Evolutionary conservation across 257 asterid species (phyloP).

Genomic region (Voacanga thouarsii): DNA sequence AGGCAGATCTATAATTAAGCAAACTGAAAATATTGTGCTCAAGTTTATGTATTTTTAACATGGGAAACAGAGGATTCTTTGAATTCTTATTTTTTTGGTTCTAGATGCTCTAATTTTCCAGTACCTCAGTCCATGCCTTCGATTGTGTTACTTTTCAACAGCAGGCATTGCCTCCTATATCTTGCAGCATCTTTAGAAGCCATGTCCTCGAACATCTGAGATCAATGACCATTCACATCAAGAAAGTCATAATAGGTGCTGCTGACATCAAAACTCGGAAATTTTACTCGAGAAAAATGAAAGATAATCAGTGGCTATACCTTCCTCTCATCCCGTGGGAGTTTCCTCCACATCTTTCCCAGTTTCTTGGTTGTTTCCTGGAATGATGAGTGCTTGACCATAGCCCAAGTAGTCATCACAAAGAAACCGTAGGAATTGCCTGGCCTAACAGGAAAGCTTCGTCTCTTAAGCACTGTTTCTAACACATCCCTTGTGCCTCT

Average conservation of each 20-base stretch:
- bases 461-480: not conserved
- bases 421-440: constrained; percentile 35
- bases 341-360: constrained; percentile 29
- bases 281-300: not conserved
- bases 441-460: constrained; percentile 28
- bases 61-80: too few species aligned
- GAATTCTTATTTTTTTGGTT: not conserved
- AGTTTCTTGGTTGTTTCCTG: constrained; percentile 33
- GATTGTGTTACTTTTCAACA: too few species aligned
- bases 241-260: not conserved
- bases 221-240: not conserved
- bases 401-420: constrained; percentile 32
- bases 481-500: not conserved
- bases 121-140: too few species aligned
- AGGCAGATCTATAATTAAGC: too few species aligned
- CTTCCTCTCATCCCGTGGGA: constrained; percentile 26
- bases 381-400: constrained; percentile 29
- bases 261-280: not conserved
- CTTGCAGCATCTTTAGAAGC: too few species aligned
- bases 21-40: not conserved
- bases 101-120: not conserved
- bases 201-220: too few species aligned
- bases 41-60: too few species aligned
- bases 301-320: constrained; percentile 11
- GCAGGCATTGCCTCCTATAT: too few species aligned